Evolutionary conservation across 1,284 basidiomycete genomes (phyloP).

Genomic region (Microbotryum lychnidis-dioicae): DNA sequence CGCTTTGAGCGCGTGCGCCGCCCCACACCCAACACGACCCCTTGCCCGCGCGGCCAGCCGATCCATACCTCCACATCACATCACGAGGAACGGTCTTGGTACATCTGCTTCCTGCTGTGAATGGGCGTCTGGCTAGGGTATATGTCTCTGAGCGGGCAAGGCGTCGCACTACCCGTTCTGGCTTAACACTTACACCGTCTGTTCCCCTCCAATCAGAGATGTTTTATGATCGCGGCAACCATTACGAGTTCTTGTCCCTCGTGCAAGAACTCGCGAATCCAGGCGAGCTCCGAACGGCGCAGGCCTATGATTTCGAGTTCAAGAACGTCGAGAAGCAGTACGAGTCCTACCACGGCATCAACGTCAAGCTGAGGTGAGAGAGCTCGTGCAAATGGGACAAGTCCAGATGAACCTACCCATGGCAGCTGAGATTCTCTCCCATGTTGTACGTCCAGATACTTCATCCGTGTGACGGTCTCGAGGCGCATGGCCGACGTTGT

Average conservation of each 20-base stretch:
- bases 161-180: neutral
- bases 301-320: slow-evolving; percentile 92
- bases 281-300: slow-evolving; percentile 87
- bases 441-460: slow-evolving; percentile 55
- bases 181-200: slow-evolving; percentile 2
- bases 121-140: no score
- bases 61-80: no score
- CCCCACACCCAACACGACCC: no score
- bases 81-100: no score
- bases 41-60: no score
- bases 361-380: slow-evolving; percentile 80
- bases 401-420: no score
- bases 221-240: slow-evolving; percentile 94
- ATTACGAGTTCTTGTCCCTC: slow-evolving; percentile 93
- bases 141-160: no score
- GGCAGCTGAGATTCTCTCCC: neutral
- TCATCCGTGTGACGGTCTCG: slow-evolving; percentile 83
- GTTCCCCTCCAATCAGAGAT: slow-evolving; percentile 53
- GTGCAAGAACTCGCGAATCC: slow-evolving; percentile 90
- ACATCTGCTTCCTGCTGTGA: no score
- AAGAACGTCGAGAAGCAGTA: slow-evolving; percentile 99
- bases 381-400: no score
- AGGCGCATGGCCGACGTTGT: slow-evolving; percentile 83
- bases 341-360: slow-evolving; percentile 95
- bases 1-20: no score